phyloP scores from a whole-genome alignment of 345 rosid species.

The Populus tremula region DNA sequence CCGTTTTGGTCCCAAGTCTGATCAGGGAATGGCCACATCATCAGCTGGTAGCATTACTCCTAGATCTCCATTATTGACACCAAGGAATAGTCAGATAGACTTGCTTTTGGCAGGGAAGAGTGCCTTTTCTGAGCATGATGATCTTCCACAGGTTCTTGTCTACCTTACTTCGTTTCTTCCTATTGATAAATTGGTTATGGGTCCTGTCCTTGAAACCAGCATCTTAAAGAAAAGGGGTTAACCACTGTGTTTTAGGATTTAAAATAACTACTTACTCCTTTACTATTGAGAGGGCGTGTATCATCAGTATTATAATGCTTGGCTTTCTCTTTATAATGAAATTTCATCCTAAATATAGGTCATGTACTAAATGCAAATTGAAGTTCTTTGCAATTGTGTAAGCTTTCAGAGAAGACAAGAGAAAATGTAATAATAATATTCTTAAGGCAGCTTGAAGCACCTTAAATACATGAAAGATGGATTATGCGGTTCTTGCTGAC shows the following conservation, averaged over 20 bases:
- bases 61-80: constrained; percentile 90
- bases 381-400: background rate
- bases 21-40: constrained; percentile 96
- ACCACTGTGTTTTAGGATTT: background rate
- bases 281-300: background rate
- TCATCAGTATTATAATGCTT: background rate
- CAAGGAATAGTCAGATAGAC: constrained; percentile 87
- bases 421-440: background rate
- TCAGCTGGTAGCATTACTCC: constrained; percentile 99
- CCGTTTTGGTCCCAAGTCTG: constrained; percentile 94
- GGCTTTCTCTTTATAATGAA: background rate
- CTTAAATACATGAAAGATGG: background rate
- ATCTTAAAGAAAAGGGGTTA: background rate
- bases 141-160: constrained; percentile 71
- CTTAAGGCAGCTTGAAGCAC: background rate
- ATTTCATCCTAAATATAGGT: background rate
- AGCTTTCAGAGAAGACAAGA: background rate
- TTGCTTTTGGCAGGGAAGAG: constrained; percentile 81
- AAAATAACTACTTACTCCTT: background rate
- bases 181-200: background rate
- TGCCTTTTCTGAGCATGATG: constrained; percentile 74
- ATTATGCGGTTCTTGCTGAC: background rate
- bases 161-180: background rate
- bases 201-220: background rate
- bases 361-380: background rate